Evolutionary conservation across 148 eudicot species (phyloP).

Genomic region (Spergularia marina): DNA sequence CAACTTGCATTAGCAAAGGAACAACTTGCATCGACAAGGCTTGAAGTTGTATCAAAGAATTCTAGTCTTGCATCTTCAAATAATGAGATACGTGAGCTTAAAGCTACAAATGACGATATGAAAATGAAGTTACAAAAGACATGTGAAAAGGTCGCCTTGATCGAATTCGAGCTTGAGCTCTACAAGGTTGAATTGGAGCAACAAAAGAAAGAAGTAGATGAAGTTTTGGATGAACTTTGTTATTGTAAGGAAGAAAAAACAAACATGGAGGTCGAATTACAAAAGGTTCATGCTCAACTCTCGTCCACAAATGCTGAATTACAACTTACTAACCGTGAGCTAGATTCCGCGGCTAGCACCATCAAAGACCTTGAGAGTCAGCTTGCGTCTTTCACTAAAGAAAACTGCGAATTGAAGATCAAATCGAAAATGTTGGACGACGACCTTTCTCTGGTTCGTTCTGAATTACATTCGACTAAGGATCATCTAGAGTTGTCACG

Average conservation of each 20-base stretch:
- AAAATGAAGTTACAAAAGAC: constrained; percentile 19
- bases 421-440: not conserved
- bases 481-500: not conserved
- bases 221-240: constrained; percentile 23
- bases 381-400: constrained; percentile 1
- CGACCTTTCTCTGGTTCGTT: not conserved
- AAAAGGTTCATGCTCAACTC: not conserved
- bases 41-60: not conserved
- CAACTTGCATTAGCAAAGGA: not conserved
- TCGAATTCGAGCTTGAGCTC: constrained; percentile 27
- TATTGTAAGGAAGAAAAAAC: constrained; percentile 2
- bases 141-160: constrained; percentile 14
- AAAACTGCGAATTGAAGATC: not conserved
- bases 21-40: not conserved
- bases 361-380: constrained; percentile 7
- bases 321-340: not conserved
- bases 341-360: not conserved
- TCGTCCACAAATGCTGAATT: not conserved
- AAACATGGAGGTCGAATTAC: not conserved
- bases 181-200: constrained; percentile 31
- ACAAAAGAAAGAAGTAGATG: constrained; percentile 20
- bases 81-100: constrained; percentile 14
- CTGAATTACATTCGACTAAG: not conserved
- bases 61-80: constrained; percentile 15
- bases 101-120: constrained; percentile 10